These are phyloP conservation scores for Podospora pseudoanserina DNA, from an alignment of 495 filamentous ascomycete species.

Conservation along the genomic window DNA sequence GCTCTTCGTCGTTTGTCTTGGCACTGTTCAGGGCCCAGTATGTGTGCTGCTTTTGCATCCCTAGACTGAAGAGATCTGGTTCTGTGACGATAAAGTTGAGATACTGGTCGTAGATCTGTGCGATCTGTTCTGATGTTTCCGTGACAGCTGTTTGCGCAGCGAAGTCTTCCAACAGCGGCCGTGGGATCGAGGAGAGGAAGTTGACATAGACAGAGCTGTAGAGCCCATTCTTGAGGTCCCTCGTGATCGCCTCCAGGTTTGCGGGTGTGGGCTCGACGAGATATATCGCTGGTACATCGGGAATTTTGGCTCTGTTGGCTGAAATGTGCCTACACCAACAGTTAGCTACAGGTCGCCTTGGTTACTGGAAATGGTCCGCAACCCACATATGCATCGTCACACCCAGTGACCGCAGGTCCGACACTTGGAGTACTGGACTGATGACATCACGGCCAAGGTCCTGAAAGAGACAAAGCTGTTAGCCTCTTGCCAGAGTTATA, in stretches of 20 bases:
- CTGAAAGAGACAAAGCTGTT: slow-evolving; percentile 25
- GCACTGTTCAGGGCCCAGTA: slow-evolving; percentile 95
- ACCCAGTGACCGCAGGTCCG: slow-evolving; percentile 85
- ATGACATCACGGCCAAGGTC: slow-evolving; percentile 68
- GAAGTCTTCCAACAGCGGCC: slow-evolving; percentile 93
- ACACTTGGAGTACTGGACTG: slow-evolving; percentile 90
- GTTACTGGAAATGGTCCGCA: background rate
- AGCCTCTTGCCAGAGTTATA: background rate
- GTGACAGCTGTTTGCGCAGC: slow-evolving; percentile 80
- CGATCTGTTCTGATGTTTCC: slow-evolving; percentile 79
- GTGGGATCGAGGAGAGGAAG: slow-evolving; percentile 90
- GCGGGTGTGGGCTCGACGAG: slow-evolving; percentile 80
- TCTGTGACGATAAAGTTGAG: slow-evolving; percentile 96
- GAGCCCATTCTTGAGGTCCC: slow-evolving; percentile 77
- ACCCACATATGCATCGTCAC: slow-evolving; percentile 87
- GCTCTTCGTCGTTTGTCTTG: slow-evolving; percentile 81
- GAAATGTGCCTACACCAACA: slow-evolving; percentile 59
- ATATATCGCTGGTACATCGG: slow-evolving; percentile 95
- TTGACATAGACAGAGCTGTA: slow-evolving; percentile 97
- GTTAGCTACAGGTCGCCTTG: background rate
- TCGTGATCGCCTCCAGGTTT: slow-evolving; percentile 80
- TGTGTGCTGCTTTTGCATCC: slow-evolving; percentile 75
- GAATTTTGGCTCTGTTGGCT: slow-evolving; percentile 80
- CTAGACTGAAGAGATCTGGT: slow-evolving; percentile 91
- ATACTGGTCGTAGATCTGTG: slow-evolving; percentile 95